Percentiles rank a stretch among this genome's conserved stretches.
Evolutionary conservation across 2,329 filamentous ascomycete species (phyloP).

Genomic region (Xylariaceae sp.): DNA sequence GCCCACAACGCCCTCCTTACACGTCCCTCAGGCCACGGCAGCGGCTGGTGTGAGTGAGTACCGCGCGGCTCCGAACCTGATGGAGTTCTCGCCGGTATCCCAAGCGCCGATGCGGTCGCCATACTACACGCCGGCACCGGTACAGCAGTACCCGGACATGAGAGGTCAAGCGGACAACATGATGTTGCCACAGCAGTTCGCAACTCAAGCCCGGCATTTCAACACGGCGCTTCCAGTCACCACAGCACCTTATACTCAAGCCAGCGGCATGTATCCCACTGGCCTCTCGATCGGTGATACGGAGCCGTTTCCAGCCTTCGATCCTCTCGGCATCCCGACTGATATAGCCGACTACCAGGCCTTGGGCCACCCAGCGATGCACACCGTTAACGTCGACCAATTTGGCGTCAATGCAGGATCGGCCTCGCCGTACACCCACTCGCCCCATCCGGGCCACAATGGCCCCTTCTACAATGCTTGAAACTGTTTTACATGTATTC

Average conservation of each 20-base stretch:
- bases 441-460: constrained; percentile 35
- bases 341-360: constrained; percentile 30
- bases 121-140: constrained; percentile 21
- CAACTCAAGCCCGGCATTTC: constrained; percentile 26
- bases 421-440: constrained; percentile 38
- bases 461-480: constrained; percentile 31
- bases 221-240: constrained; percentile 29
- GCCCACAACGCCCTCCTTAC: constrained; percentile 25
- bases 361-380: constrained; percentile 28
- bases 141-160: constrained; percentile 12
- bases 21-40: constrained; percentile 14
- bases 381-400: constrained; percentile 28
- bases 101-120: constrained; percentile 18
- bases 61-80: constrained; percentile 4
- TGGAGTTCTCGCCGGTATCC: constrained; percentile 18
- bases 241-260: constrained; percentile 21
- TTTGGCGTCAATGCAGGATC: constrained; percentile 37
- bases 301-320: constrained; percentile 34
- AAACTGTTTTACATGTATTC: constrained; percentile 16
- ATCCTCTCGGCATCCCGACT: constrained; percentile 37
- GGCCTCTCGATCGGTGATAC: constrained; percentile 25
- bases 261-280: constrained; percentile 27
- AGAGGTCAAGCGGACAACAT: constrained; percentile 15
- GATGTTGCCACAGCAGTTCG: constrained; percentile 23
- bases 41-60: constrained; percentile 21